phyloP scores from a whole-genome alignment of 1,139 yeast genomes.

The Kodamaea sp. region DNA sequence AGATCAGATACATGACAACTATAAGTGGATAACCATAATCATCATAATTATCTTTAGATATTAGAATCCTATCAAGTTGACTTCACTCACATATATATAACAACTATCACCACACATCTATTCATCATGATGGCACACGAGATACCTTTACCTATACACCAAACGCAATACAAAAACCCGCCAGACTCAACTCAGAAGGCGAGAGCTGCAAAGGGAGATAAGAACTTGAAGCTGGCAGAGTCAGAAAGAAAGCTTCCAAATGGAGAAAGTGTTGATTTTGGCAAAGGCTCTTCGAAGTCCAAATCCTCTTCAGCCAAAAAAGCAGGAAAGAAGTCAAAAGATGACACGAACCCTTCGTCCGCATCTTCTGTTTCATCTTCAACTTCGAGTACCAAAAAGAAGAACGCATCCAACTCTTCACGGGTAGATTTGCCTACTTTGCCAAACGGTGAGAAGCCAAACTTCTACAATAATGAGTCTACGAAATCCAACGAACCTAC shows the following conservation, averaged over 20 bases:
- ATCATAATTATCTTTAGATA: no score
- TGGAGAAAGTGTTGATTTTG: slow-evolving; percentile 46
- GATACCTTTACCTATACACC: slow-evolving; percentile 30
- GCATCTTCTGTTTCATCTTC: neutral
- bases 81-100: slow-evolving; percentile 3
- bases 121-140: slow-evolving; percentile 45
- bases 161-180: slow-evolving; percentile 9
- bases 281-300: slow-evolving; percentile 20
- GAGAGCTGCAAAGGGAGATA: slow-evolving; percentile 10
- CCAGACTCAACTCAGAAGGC: slow-evolving; percentile 4
- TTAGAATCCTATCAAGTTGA: slow-evolving; percentile 6
- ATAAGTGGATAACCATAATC: no score
- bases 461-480: slow-evolving; percentile 21
- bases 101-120: neutral
- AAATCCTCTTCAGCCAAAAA: slow-evolving; percentile 11
- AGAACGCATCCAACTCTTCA: slow-evolving; percentile 13
- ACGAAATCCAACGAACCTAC: slow-evolving; percentile 14
- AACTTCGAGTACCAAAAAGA: slow-evolving; percentile 6
- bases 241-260: slow-evolving; percentile 37
- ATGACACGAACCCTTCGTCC: neutral
- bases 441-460: slow-evolving; percentile 39
- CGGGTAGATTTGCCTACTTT: slow-evolving; percentile 19
- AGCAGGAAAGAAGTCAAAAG: slow-evolving; percentile 3
- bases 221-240: slow-evolving; percentile 14
- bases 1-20: no score